These are phyloP conservation scores for Rhynchosporium secalis DNA, from an alignment of 2,329 filamentous ascomycete species.

Conservation along the genomic window DNA sequence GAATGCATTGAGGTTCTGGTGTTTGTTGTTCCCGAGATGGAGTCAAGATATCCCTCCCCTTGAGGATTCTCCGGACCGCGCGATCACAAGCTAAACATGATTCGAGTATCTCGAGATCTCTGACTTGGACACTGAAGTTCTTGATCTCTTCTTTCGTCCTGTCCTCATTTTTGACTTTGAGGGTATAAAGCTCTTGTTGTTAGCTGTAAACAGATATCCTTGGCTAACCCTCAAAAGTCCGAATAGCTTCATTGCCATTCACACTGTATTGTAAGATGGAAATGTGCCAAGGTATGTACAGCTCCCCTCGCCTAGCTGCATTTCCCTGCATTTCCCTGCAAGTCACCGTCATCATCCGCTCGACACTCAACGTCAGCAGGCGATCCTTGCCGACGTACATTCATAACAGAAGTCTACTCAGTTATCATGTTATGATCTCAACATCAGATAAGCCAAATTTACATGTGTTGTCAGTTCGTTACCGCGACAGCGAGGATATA, in stretches of 20 bases:
- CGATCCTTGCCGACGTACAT: not conserved
- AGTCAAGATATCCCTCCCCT: too few species aligned
- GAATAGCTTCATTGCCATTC: not conserved
- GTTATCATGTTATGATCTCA: not conserved
- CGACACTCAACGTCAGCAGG: not conserved
- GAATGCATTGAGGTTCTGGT: too few species aligned
- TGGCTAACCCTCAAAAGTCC: not conserved
- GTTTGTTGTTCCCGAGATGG: too few species aligned
- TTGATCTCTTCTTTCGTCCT: too few species aligned
- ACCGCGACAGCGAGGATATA: not conserved
- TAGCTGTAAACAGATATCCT: not conserved
- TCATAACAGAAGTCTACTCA: slow-evolving; percentile 4
- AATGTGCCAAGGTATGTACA: too few species aligned
- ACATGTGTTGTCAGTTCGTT: not conserved
- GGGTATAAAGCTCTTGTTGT: too few species aligned
- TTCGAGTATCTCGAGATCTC: too few species aligned
- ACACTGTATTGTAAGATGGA: not conserved
- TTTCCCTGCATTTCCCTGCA: not conserved
- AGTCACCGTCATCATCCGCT: not conserved
- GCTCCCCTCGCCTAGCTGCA: too few species aligned
- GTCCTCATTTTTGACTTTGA: too few species aligned
- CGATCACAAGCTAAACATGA: too few species aligned
- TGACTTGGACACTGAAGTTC: too few species aligned
- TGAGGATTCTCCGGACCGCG: too few species aligned
- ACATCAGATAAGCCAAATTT: slow-evolving; percentile 1